These are phyloP conservation scores for Blastobotrys peoriensis DNA, from an alignment of 805 yeast species.

Conservation along the genomic window DNA sequence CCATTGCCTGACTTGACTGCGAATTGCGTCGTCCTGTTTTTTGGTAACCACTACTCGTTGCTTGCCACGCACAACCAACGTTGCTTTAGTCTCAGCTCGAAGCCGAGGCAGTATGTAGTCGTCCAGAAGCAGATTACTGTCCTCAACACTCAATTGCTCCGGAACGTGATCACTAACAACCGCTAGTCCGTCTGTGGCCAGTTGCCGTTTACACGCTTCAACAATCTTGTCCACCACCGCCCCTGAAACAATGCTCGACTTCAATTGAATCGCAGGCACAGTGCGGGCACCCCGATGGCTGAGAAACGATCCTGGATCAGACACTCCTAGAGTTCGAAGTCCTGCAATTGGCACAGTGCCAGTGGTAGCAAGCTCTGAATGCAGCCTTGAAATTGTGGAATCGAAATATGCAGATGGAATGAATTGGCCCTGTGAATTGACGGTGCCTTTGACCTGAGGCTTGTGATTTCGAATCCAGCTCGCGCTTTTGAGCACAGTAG, in stretches of 20 bases:
- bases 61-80: neutral
- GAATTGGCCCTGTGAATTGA: constrained; percentile 5
- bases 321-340: constrained; percentile 5
- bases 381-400: constrained; percentile 3
- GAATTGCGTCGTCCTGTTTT: neutral
- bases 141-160: neutral
- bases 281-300: neutral
- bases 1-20: neutral
- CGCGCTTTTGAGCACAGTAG: neutral
- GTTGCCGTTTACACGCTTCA: neutral
- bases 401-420: constrained; percentile 12
- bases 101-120: neutral
- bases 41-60: neutral
- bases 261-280: neutral
- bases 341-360: constrained; percentile 4
- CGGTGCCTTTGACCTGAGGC: neutral
- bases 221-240: neutral
- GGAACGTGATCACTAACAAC: neutral
- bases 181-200: neutral
- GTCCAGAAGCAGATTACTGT: neutral
- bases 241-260: constrained; percentile 5
- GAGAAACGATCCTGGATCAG: neutral
- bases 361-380: neutral
- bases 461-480: neutral
- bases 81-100: neutral